Evolutionary conservation across 352 stramenopile species (phyloP), one percentile per base, ranked within the genome.

Genomic region (Saprolegnia diclina): DNA sequence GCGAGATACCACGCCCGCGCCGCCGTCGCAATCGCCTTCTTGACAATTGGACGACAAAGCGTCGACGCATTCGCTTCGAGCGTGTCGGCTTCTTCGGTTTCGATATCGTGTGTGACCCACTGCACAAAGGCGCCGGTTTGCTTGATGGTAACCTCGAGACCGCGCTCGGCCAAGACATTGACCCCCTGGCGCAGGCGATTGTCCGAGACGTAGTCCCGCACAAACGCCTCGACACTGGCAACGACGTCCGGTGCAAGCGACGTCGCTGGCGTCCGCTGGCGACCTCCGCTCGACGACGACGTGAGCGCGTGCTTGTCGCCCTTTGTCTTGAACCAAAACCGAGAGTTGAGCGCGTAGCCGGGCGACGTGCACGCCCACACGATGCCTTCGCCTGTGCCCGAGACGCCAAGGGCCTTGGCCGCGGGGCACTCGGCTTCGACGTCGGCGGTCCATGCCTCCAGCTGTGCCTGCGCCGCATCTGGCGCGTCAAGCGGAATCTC

Each of bases 251-350:
- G 46, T 46, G 24, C 6, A 0, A 57, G 4, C 6, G 22, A 9
- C 1, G 62, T 40, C 16, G 62, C 46, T 9, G 19, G n/a, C 5
- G 21, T 55, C 18, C n/a, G 32, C 13, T 5, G 29, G 29, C 29
- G 29, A 9, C 21, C 26, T 57, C 29, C 19, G 50, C 50, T n/a
- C 13, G 1, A 35, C 29, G 19, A 61, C 42, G 42, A 14, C 19
- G 7, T 14, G 7, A 32, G 16, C 42, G 24, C 50, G 32, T 61
- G 50, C 26, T 29, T 19, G 18, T n/a, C 16, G 26, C 62, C 62
- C 21, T 67, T 67, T 7, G 26, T 38, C 42, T 67, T 67, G 35
- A 67, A 67, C 59, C 59, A 66, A 66, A 66, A 66, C 21, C 35
- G 24, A 14, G 5, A 24, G 35, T 55, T 29, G 2, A 19, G 10